These are phyloP conservation scores for Pharnaceum exiguum DNA, from an alignment of 148 eudicot genomes.

Conservation along the genomic window DNA sequence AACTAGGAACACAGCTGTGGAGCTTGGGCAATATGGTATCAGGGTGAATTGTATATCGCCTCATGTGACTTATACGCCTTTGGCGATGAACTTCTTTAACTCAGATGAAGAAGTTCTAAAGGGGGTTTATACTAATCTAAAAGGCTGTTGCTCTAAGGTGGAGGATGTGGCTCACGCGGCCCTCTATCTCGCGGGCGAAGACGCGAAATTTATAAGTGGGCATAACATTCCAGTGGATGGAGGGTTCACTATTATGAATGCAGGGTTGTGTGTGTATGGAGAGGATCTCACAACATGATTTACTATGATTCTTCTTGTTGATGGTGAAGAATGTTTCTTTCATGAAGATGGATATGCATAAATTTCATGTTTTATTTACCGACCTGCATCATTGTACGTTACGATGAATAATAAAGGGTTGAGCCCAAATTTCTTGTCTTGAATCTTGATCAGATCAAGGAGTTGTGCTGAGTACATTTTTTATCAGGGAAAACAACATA, in stretches of 20 bases:
- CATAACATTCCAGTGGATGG: conserved; percentile 27
- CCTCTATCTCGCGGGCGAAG: conserved; percentile 22
- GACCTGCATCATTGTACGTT: no score
- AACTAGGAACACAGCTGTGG: conserved; percentile 15
- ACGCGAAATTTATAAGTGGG: conserved; percentile 29
- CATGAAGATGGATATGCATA: no score
- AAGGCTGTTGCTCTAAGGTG: not conserved
- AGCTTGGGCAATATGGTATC: conserved; percentile 29
- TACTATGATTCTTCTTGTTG: not conserved
- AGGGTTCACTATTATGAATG: conserved; percentile 17
- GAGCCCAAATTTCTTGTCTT: no score
- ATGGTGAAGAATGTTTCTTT: no score
- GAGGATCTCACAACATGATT: not conserved
- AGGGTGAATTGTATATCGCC: conserved; percentile 33
- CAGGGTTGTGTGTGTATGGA: not conserved
- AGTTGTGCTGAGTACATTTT: no score
- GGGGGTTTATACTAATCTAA: not conserved
- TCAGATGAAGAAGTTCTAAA: not conserved
- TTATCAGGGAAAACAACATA: no score
- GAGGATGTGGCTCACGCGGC: conserved; percentile 27
- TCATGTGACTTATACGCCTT: conserved; percentile 6
- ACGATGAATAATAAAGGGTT: no score
- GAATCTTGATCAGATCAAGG: no score
- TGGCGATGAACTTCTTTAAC: not conserved
- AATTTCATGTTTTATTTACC: no score